Evolutionary conservation across 169 alveolate species (phyloP), one percentile per base, ranked within the genome.

Genomic region (Plasmodium vivax): DNA sequence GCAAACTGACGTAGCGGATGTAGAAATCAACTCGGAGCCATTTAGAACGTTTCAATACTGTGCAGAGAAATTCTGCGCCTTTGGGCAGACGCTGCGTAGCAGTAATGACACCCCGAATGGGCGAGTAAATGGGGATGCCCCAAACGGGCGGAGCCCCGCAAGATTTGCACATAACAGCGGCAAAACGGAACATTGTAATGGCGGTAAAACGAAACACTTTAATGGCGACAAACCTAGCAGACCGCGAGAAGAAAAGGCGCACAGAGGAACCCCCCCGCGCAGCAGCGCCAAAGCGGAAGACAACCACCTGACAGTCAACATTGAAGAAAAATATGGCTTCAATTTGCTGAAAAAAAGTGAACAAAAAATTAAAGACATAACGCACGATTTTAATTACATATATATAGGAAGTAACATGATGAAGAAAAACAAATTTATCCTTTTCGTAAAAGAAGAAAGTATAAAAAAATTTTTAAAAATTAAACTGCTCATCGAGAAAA

Each of bases 241-340:
- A 62, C 23, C 38, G 14, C 77, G 16, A n/a, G 77, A 62, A 62
- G 23, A 68, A 68, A 23, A 19, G n/a, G 43, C 77, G 27, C 43
- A 27, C 38, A 30, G 27, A 68, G 27, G 9, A 68, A 68, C 43
- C 19, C 32, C 32, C 36, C 2, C 16, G 23, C 14, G 38, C 8
- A 82, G 23, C 36, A 82, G n/a, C n/a, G 27, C n/a, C 79, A 38
- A 32, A 14, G 32, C n/a, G 30, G 41, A 83, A 36, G 30, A 32
- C 6, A 51, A 88, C 41, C 68, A 79, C 32, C 2, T 34, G 27
- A 3, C 51, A 12, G 19, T 80, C 41, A 80, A 90, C 19, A 45
- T 90, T 43, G 94, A 90, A 71, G 94, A 90, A 41, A 90, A 90
- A 62, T 90, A 90, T 43, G 94, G 94, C 14, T 90, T 90, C 74